Conservation (phyloP, 352 stramenopile genomes). For the Ochromonadaceae sp. region DNA sequence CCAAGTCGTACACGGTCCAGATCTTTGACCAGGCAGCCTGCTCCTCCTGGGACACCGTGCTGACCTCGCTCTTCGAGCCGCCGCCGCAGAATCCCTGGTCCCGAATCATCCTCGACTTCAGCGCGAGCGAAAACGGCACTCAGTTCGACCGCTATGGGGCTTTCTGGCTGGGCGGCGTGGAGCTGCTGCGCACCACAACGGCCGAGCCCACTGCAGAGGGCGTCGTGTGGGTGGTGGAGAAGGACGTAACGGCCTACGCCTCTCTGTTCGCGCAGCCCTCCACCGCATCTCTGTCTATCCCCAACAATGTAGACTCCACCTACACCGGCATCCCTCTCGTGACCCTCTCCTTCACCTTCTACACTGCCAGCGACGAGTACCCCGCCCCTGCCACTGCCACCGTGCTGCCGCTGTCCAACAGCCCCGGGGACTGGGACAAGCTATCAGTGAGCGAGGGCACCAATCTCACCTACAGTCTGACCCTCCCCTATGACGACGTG, state of each 20-base stretch:
- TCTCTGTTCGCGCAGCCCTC: neutral
- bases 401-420: neutral
- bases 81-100: no score
- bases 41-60: no score
- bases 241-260: constrained; percentile 46
- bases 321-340: constrained; percentile 17
- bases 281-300: neutral
- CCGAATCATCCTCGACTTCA: constrained; percentile 11
- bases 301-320: constrained; percentile 19
- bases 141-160: constrained; percentile 54
- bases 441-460: no score
- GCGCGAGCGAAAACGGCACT: constrained; percentile 4
- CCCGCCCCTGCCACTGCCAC: neutral
- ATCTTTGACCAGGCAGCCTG: no score
- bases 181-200: constrained; percentile 52
- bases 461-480: no score
- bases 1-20: no score
- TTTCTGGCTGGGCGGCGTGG: constrained; percentile 49
- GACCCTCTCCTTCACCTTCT: neutral
- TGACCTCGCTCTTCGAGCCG: no score
- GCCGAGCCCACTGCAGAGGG: constrained; percentile 37
- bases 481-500: no score
- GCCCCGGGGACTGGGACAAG: no score
- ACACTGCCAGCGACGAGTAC: neutral
- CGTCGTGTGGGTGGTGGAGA: constrained; percentile 41